Evolutionary conservation across 164 flowering plant genomes (phyloP).

Genomic region (Cinnamomum micranthum): DNA sequence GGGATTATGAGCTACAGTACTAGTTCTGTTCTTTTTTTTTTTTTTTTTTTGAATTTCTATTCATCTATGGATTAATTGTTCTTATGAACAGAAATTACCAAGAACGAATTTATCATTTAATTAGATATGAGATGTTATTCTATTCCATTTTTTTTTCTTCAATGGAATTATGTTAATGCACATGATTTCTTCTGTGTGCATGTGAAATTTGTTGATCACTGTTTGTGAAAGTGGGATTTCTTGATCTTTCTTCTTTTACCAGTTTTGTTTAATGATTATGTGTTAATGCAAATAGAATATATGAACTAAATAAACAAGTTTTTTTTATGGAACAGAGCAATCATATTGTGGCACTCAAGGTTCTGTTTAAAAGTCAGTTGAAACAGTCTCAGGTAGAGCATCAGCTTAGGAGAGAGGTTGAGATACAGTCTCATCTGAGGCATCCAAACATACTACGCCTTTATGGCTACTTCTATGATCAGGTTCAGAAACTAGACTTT

Average conservation of each 20-base stretch:
- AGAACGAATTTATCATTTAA: not conserved
- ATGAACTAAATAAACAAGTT: not conserved
- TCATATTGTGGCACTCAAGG: slow-evolving; percentile 90
- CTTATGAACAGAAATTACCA: not conserved
- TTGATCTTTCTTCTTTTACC: too few relatives aligned
- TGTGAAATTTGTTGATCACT: not conserved
- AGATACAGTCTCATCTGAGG: slow-evolving; percentile 90
- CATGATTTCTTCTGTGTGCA: not conserved
- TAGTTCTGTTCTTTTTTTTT: too few relatives aligned
- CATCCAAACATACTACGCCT: slow-evolving; percentile 86
- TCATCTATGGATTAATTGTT: not conserved
- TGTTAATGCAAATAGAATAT: not conserved
- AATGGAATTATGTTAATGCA: too few relatives aligned
- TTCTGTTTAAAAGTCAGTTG: slow-evolving; percentile 90
- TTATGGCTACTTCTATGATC: slow-evolving; percentile 95
- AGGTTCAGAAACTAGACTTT: slow-evolving; percentile 33
- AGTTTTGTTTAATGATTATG: not conserved
- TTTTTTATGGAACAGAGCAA: slow-evolving; percentile 58
- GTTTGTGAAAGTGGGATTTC: not conserved
- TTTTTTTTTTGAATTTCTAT: too few relatives aligned
- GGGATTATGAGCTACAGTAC: too few relatives aligned
- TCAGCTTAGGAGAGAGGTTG: slow-evolving; percentile 94
- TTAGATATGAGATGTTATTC: too few relatives aligned
- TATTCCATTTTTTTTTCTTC: not conserved
- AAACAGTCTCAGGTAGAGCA: slow-evolving; percentile 97